phyloP scores from a whole-genome alignment of 495 filamentous ascomycete genomes.

The Neohortaea acidophila region DNA sequence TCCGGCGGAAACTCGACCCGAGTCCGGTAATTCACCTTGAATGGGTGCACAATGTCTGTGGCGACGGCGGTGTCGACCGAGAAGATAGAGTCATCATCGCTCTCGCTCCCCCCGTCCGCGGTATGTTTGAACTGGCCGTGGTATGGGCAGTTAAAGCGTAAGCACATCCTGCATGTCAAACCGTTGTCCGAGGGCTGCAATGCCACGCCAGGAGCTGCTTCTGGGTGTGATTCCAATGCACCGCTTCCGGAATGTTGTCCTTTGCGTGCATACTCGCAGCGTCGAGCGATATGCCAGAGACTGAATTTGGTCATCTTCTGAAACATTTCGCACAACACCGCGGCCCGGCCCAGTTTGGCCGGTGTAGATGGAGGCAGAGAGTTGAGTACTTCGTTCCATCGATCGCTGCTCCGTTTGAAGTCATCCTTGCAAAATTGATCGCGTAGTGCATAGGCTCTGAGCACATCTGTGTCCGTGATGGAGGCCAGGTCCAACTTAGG shows the following conservation, averaged over 20 bases:
- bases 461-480: not conserved
- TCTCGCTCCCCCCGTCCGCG: slow-evolving; percentile 10
- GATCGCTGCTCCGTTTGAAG: slow-evolving; percentile 21
- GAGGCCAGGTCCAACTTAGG: slow-evolving; percentile 1
- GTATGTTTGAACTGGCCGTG: slow-evolving; percentile 23
- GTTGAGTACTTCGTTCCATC: slow-evolving; percentile 16
- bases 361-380: slow-evolving; percentile 15
- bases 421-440: slow-evolving; percentile 22
- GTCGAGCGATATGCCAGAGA: slow-evolving; percentile 24
- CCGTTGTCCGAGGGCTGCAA: not conserved
- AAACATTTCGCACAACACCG: slow-evolving; percentile 20
- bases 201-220: not conserved
- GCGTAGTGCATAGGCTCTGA: not conserved
- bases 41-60: slow-evolving; percentile 13
- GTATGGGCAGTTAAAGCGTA: slow-evolving; percentile 20
- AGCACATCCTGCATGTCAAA: slow-evolving; percentile 17
- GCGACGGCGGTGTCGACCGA: not conserved
- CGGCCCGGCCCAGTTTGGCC: slow-evolving; percentile 12
- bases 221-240: not conserved
- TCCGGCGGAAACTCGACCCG: slow-evolving; percentile 10
- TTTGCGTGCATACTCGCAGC: slow-evolving; percentile 7
- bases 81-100: slow-evolving; percentile 2
- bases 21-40: slow-evolving; percentile 6
- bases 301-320: slow-evolving; percentile 18
- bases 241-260: not conserved